phyloP scores from a whole-genome alignment of 1,284 basidiomycete genomes.

The Ganoderma meredithae region DNA sequence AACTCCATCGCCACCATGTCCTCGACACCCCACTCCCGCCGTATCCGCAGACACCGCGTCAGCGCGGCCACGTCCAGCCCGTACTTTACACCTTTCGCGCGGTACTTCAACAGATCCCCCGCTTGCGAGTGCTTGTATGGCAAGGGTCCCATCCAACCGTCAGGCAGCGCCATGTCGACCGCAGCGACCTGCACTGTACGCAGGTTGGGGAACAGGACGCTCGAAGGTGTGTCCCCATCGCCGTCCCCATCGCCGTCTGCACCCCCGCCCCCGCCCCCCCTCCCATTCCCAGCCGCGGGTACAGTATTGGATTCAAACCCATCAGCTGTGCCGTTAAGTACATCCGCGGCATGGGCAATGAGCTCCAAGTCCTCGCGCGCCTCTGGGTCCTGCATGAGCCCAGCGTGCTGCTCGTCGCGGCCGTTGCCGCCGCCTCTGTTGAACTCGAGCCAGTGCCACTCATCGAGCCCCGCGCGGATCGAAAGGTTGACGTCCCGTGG shows the following conservation, averaged over 20 bases:
- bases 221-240: not conserved
- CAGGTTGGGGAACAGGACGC: conserved; percentile 8
- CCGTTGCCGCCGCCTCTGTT: not conserved
- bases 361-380: not conserved
- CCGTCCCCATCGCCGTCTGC: not conserved
- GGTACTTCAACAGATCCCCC: conserved; percentile 10
- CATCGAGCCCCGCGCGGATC: conserved; percentile 7
- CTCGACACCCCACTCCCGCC: not conserved
- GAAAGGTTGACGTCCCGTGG: conserved; percentile 2
- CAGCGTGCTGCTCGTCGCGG: too few relatives aligned
- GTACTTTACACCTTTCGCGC: conserved; percentile 3
- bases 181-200: conserved; percentile 6
- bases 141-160: not conserved
- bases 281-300: not conserved
- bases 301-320: not conserved
- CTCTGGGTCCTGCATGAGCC: not conserved
- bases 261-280: not conserved
- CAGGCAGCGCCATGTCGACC: conserved; percentile 3
- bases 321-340: not conserved
- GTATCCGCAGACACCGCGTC: conserved; percentile 9
- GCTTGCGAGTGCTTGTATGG: not conserved
- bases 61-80: conserved; percentile 9
- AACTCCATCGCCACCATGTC: conserved; percentile 2
- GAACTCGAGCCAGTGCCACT: conserved; percentile 13
- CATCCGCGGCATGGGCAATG: not conserved